phyloP scores from a whole-genome alignment of 129 eudicot genomes.

The Pittosporum tobira region DNA sequence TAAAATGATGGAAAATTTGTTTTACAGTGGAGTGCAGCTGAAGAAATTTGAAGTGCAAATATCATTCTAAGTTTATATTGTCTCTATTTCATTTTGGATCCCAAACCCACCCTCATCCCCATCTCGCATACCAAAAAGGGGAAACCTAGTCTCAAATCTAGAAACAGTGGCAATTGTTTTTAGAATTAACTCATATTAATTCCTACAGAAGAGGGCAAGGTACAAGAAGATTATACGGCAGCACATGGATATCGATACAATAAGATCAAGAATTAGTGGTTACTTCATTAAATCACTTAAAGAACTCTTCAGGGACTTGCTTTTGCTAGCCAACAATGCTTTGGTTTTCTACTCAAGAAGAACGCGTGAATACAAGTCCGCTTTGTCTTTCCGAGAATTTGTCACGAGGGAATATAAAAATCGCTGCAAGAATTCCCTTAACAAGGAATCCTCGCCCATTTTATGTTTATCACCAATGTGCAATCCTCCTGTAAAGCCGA shows the following conservation, averaged over 20 bases:
- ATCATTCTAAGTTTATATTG: neutral
- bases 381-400: slow-evolving; percentile 45
- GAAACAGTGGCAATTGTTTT: neutral
- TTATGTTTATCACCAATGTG: slow-evolving; percentile 38
- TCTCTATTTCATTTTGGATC: neutral
- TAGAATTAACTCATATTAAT: slow-evolving; percentile 7
- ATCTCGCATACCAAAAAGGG: neutral
- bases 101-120: neutral
- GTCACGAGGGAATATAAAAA: slow-evolving; percentile 44
- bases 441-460: slow-evolving; percentile 30
- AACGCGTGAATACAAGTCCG: slow-evolving; percentile 87
- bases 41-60: no score
- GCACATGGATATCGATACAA: slow-evolving; percentile 69
- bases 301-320: slow-evolving; percentile 80
- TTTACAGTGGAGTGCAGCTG: no score
- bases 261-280: slow-evolving; percentile 57
- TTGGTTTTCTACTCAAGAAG: slow-evolving; percentile 75
- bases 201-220: slow-evolving; percentile 68
- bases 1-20: no score
- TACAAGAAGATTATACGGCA: slow-evolving; percentile 65
- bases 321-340: slow-evolving; percentile 82
- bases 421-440: slow-evolving; percentile 23
- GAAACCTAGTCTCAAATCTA: neutral
- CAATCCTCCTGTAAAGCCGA: slow-evolving; percentile 64
- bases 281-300: slow-evolving; percentile 42